Evolutionary conservation across 768 basidiomycete genomes (phyloP).

Genomic region (Tylopilus felleus): DNA sequence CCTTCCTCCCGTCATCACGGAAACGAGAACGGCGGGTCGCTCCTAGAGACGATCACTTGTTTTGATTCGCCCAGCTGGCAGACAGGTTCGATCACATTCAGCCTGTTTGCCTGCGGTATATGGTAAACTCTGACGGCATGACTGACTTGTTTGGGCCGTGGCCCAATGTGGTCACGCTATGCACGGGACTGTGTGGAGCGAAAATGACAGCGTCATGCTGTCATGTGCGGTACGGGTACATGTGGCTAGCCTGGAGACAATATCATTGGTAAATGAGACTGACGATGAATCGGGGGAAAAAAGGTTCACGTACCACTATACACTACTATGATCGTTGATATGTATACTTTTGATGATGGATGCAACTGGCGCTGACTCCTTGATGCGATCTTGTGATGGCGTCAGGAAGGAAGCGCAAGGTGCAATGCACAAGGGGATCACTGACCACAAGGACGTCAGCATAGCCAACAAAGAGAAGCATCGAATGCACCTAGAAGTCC

Average conservation of each 20-base stretch:
- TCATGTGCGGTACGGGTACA: neutral
- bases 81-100: neutral
- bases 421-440: neutral
- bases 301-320: neutral
- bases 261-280: neutral
- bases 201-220: neutral
- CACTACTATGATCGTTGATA: neutral
- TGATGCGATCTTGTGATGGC: neutral
- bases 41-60: neutral
- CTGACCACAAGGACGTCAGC: conserved; percentile 4
- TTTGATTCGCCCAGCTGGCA: conserved; percentile 19
- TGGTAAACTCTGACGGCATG: neutral
- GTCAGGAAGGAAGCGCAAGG: neutral
- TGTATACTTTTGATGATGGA: neutral
- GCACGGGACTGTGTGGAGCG: neutral
- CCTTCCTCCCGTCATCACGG: conserved; percentile 9
- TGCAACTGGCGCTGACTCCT: neutral
- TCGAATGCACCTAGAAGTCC: neutral
- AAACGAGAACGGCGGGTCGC: neutral
- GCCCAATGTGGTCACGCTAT: neutral
- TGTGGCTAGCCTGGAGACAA: neutral
- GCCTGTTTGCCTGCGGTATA: neutral
- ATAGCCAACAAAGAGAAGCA: neutral
- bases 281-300: neutral
- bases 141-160: neutral